Percentiles rank a stretch among this genome's conserved stretches.
These are phyloP conservation scores for Ramularia endophylla DNA, from an alignment of 2,329 filamentous ascomycete species.

Conservation along the genomic window DNA sequence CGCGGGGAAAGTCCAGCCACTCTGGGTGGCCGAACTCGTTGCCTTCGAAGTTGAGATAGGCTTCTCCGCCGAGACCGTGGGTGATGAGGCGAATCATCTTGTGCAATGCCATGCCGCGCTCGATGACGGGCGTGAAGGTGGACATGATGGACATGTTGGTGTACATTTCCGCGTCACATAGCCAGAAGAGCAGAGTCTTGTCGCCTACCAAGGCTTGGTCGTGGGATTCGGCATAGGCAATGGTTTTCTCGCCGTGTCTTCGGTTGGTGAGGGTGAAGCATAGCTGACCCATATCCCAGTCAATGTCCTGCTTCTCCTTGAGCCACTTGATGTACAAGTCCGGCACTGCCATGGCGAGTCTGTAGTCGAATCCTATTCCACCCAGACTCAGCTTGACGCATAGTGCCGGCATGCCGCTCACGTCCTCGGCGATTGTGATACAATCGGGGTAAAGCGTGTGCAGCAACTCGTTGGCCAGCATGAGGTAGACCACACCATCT, in stretches of 20 bases:
- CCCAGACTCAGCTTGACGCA: slow-evolving; percentile 80
- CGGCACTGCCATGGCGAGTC: slow-evolving; percentile 93
- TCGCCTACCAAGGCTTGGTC: slow-evolving; percentile 98
- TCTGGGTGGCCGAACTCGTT: slow-evolving; percentile 99
- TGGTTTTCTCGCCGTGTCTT: slow-evolving; percentile 94
- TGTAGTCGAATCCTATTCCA: slow-evolving; percentile 94
- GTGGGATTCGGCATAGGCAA: slow-evolving; percentile 94
- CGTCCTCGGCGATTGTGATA: slow-evolving; percentile 94
- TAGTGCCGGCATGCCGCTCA: slow-evolving; percentile 97
- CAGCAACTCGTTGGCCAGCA: slow-evolving; percentile 94
- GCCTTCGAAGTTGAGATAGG: slow-evolving; percentile 97
- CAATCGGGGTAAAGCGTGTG: slow-evolving; percentile 80
- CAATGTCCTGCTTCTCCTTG: slow-evolving; percentile 83
- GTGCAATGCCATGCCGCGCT: slow-evolving; percentile 86
- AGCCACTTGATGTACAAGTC: slow-evolving; percentile 99
- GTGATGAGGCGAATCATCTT: slow-evolving; percentile 97
- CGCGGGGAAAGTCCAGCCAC: slow-evolving; percentile 97
- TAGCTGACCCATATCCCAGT: slow-evolving; percentile 86
- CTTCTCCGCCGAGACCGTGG: slow-evolving; percentile 85
- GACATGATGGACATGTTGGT: slow-evolving; percentile 90
- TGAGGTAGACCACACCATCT: slow-evolving; percentile 89
- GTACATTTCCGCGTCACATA: slow-evolving; percentile 95
- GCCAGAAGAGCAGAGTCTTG: slow-evolving; percentile 96
- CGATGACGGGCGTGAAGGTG: slow-evolving; percentile 79
- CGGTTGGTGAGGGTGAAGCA: slow-evolving; percentile 86